Conservation (phyloP, 192 early-diverging fungal species). For the Coemansia reversa region DNA sequence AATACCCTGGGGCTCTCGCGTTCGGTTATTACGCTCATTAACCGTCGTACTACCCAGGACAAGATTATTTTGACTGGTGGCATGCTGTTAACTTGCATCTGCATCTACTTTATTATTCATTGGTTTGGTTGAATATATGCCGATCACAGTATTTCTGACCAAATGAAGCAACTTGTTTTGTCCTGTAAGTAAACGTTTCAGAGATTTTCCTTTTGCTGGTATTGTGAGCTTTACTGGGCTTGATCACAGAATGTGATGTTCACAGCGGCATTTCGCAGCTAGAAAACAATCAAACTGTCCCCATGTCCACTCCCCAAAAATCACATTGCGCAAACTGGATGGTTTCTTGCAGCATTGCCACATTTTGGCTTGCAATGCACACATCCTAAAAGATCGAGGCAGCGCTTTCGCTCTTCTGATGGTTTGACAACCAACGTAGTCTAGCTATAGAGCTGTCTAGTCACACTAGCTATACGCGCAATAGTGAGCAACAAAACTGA, state of each 20-base stretch:
- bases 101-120: constrained; percentile 50
- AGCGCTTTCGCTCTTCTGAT: background rate
- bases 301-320: background rate
- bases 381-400: background rate
- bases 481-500: background rate
- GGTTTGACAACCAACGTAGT: background rate
- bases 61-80: constrained; percentile 46
- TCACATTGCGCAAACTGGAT: background rate
- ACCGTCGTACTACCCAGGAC: constrained; percentile 50
- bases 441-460: background rate
- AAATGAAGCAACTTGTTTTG: background rate
- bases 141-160: no score
- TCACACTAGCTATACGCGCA: background rate
- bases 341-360: background rate
- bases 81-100: constrained; percentile 33
- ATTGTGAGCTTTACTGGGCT: background rate
- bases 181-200: background rate
- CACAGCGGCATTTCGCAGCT: background rate
- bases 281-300: background rate
- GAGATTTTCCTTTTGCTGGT: background rate
- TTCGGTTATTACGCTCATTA: constrained; percentile 46
- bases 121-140: constrained; percentile 27
- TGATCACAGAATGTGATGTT: background rate
- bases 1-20: constrained; percentile 45
- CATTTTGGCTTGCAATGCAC: background rate